phyloP scores from a whole-genome alignment of 768 basidiomycete species.

The Hericium coralloides region DNA sequence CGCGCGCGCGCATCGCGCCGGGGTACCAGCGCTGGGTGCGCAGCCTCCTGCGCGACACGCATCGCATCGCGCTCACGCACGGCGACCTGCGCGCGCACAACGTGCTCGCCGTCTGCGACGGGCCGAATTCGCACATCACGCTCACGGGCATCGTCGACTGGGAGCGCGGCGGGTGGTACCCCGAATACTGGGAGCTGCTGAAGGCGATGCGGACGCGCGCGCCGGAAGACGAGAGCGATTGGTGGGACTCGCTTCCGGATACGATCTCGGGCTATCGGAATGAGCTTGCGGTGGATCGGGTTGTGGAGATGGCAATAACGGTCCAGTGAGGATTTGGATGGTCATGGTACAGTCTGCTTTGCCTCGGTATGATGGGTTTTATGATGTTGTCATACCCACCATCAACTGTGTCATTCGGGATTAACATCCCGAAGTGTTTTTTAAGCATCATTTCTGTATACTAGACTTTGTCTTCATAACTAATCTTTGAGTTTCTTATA shows the following conservation, averaged over 20 bases:
- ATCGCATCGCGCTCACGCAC: constrained; percentile 26
- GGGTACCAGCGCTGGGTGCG: background rate
- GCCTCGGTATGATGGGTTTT: no score
- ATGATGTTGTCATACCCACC: no score
- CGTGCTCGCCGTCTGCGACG: constrained; percentile 24
- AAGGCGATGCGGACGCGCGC: constrained; percentile 18
- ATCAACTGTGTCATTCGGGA: no score
- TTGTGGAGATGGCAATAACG: background rate
- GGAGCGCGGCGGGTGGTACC: constrained; percentile 27
- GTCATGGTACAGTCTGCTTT: no score
- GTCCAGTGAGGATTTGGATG: no score
- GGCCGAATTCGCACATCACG: constrained; percentile 2
- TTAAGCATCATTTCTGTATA: no score
- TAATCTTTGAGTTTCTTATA: no score
- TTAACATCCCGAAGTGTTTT: no score
- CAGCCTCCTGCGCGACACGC: background rate
- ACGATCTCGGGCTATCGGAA: background rate
- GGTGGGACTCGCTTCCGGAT: background rate
- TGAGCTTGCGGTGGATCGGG: background rate
- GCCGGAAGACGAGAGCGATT: background rate
- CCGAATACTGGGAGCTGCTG: constrained; percentile 27
- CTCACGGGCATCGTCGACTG: constrained; percentile 29
- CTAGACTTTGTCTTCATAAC: no score
- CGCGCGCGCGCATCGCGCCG: background rate
- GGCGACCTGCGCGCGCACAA: constrained; percentile 37